phyloP scores from a whole-genome alignment of 23 red algal species.

The Gracilaria gracilis region DNA sequence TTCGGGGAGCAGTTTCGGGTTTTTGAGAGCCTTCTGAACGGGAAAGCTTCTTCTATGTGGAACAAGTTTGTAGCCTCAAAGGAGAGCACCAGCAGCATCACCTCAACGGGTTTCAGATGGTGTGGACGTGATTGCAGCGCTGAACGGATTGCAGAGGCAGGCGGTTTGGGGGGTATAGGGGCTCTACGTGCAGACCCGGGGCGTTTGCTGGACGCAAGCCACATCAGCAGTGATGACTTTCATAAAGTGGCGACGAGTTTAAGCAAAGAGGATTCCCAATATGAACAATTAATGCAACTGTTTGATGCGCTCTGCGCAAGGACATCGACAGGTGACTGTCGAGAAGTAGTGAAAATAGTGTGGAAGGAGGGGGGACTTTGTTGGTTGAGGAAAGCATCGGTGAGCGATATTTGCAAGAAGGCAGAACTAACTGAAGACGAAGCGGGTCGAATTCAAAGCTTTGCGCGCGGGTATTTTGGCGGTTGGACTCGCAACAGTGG shows the following conservation, averaged over 20 bases:
- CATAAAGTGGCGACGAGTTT: neutral
- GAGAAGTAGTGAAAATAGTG: neutral
- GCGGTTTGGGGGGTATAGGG: neutral
- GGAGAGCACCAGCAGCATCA: too few relatives aligned
- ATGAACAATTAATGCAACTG: neutral
- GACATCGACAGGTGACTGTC: neutral
- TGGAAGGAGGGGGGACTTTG: slow-evolving; percentile 2
- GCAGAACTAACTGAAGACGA: neutral
- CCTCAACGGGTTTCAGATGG: neutral
- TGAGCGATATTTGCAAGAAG: neutral
- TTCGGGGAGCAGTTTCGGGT: neutral
- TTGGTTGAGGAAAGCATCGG: neutral
- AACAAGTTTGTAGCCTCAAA: neutral
- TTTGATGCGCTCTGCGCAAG: neutral
- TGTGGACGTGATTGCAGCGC: neutral
- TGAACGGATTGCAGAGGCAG: neutral
- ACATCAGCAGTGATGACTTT: neutral
- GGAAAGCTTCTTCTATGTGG: neutral
- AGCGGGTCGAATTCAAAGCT: neutral
- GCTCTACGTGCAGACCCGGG: neutral
- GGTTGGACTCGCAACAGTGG: neutral
- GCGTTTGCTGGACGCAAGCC: neutral
- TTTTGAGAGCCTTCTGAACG: neutral
- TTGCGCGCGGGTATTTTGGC: neutral
- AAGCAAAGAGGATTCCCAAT: neutral